phyloP scores from a whole-genome alignment of 1,284 basidiomycete species.

The Cystobasidium pallidum region DNA sequence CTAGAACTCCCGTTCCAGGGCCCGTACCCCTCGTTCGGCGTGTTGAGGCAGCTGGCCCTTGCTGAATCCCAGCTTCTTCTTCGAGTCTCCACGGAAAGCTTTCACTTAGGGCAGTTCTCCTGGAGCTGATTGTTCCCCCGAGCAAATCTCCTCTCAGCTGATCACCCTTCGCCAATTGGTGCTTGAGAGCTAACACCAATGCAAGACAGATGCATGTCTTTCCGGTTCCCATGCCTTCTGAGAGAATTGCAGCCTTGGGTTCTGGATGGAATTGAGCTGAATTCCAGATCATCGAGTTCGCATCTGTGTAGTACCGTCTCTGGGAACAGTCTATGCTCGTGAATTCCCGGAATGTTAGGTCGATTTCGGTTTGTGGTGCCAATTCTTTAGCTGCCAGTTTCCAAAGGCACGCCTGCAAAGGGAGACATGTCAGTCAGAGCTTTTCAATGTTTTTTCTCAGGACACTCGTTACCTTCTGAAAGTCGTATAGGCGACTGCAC shows the following conservation, averaged over 20 bases:
- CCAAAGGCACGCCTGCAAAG: slow-evolving; percentile 48
- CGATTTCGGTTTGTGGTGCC: slow-evolving; percentile 40
- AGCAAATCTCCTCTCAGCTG: slow-evolving; percentile 10
- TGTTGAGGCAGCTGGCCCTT: neutral
- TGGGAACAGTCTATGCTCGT: slow-evolving; percentile 17
- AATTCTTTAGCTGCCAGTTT: slow-evolving; percentile 51
- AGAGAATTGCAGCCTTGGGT: slow-evolving; percentile 48
- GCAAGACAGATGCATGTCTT: slow-evolving; percentile 59
- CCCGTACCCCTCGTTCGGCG: neutral
- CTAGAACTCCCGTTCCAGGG: neutral
- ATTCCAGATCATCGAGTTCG: slow-evolving; percentile 26
- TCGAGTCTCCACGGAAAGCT: slow-evolving; percentile 19
- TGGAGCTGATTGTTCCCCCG: slow-evolving; percentile 17
- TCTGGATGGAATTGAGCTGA: slow-evolving; percentile 43
- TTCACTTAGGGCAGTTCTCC: slow-evolving; percentile 22
- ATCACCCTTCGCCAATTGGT: slow-evolving; percentile 49
- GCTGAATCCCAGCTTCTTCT: neutral
- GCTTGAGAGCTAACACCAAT: slow-evolving; percentile 55
- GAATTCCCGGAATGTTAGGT: slow-evolving; percentile 35
- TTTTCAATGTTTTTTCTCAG: too few relatives aligned
- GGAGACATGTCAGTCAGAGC: too few relatives aligned
- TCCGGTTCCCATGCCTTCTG: slow-evolving; percentile 60
- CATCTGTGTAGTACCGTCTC: slow-evolving; percentile 28
- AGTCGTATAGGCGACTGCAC: slow-evolving; percentile 16
- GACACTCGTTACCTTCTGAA: slow-evolving; percentile 39